These are phyloP conservation scores for Acanthamoeba triangularis DNA, from an alignment of 208 protist genomes.

Conservation along the genomic window DNA sequence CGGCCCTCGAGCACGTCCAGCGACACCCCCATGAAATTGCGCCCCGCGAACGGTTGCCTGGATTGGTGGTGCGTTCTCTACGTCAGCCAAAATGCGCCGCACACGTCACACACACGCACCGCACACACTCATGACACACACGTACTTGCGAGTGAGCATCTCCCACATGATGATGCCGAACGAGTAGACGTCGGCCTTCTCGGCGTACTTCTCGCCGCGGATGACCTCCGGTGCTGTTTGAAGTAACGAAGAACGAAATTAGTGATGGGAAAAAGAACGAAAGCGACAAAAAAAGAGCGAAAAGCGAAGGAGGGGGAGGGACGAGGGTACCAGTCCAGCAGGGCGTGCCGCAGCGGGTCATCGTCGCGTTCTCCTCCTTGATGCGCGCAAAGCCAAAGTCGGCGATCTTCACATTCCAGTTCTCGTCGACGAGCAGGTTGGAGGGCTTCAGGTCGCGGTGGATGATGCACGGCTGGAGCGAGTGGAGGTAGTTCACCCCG, in stretches of 20 bases:
- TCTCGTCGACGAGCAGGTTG: constrained; percentile 73
- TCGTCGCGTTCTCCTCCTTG: constrained; percentile 68
- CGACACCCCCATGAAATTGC: constrained; percentile 70
- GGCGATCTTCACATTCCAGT: constrained; percentile 62
- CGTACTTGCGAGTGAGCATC: constrained; percentile 50
- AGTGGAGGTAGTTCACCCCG: constrained; percentile 77
- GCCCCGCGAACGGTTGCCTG: constrained; percentile 56
- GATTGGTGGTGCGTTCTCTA: background rate
- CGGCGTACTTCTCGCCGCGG: constrained; percentile 47
- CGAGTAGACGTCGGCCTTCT: constrained; percentile 34
- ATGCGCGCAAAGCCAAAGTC: constrained; percentile 62
- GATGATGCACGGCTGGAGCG: constrained; percentile 40
- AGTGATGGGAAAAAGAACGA: background rate
- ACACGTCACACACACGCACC: too few relatives aligned
- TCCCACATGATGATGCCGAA: constrained; percentile 70
- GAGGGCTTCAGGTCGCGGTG: constrained; percentile 70
- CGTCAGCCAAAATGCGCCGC: background rate
- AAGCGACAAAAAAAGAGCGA: background rate
- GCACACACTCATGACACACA: too few relatives aligned
- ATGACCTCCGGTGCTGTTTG: constrained; percentile 64
- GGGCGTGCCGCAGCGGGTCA: constrained; percentile 64
- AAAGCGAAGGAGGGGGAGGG: background rate
- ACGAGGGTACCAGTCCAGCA: constrained; percentile 12
- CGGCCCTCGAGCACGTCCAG: constrained; percentile 42
- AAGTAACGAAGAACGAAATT: too few relatives aligned